These are phyloP conservation scores for Rhododendron mucronatum DNA, from an alignment of 148 eudicot species.

Conservation along the genomic window DNA sequence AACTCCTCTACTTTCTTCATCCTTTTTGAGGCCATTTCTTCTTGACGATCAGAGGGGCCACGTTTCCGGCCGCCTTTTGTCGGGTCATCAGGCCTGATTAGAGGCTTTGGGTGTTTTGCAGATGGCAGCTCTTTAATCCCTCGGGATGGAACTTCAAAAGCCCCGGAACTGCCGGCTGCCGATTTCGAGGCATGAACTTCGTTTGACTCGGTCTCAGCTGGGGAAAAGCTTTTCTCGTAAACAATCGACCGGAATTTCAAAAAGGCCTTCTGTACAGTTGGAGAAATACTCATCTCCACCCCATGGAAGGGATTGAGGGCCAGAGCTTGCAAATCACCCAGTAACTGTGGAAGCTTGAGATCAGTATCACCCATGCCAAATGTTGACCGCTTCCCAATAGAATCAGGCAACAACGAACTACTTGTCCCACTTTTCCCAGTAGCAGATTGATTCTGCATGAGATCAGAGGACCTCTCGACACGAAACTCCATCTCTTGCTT, in stretches of 20 bases:
- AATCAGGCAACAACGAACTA: constrained; percentile 19
- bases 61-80: constrained; percentile 56
- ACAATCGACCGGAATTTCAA: constrained; percentile 60
- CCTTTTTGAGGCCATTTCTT: constrained; percentile 46
- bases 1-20: constrained; percentile 38
- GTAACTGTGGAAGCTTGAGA: constrained; percentile 38
- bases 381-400: constrained; percentile 15
- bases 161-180: neutral
- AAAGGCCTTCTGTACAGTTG: constrained; percentile 30
- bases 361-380: constrained; percentile 16
- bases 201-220: constrained; percentile 37
- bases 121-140: constrained; percentile 17
- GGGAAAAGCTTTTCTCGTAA: constrained; percentile 52
- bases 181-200: constrained; percentile 25
- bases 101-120: constrained; percentile 36
- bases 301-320: constrained; percentile 64
- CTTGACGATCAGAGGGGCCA: constrained; percentile 62
- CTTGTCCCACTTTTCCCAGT: constrained; percentile 16
- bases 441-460: constrained; percentile 12
- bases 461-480: neutral
- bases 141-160: constrained; percentile 9
- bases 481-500: neutral
- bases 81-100: constrained; percentile 38
- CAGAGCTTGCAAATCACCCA: constrained; percentile 54
- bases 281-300: constrained; percentile 31